These are phyloP conservation scores for Citrus cavaleriei DNA, from an alignment of 345 rosid species.

Conservation along the genomic window DNA sequence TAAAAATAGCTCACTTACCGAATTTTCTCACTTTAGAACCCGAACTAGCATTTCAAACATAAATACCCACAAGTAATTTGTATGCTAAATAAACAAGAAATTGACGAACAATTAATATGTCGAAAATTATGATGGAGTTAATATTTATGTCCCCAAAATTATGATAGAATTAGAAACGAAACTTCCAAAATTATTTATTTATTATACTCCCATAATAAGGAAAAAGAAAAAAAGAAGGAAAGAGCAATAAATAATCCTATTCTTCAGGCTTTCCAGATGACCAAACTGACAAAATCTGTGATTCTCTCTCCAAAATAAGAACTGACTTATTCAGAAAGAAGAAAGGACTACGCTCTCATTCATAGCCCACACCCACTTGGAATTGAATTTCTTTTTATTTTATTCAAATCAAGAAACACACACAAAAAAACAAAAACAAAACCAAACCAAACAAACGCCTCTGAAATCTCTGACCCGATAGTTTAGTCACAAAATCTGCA, in stretches of 20 bases:
- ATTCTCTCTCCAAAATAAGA: not conserved
- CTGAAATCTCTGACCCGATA: slow-evolving; percentile 77
- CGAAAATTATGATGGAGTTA: not conserved
- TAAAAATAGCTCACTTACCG: too few species aligned
- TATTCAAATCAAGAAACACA: not conserved
- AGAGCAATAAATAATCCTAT: slow-evolving; percentile 24
- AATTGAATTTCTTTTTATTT: slow-evolving; percentile 18
- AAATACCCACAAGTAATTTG: not conserved
- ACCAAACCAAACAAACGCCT: slow-evolving; percentile 35
- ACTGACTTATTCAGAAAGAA: slow-evolving; percentile 52
- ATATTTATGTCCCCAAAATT: not conserved
- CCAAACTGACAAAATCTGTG: slow-evolving; percentile 39
- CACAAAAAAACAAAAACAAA: not conserved
- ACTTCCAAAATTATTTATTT: not conserved
- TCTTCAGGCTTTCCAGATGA: slow-evolving; percentile 65
- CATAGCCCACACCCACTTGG: slow-evolving; percentile 23
- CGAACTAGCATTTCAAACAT: not conserved
- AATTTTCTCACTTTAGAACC: too few species aligned
- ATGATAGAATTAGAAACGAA: not conserved
- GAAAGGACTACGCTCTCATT: not conserved
- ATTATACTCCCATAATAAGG: not conserved
- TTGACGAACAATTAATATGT: too few species aligned
- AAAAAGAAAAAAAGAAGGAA: not conserved
- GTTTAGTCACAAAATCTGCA: slow-evolving; percentile 90
- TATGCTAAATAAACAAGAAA: not conserved